Percentiles rank a stretch among this genome's conserved stretches.
Conservation (phyloP, 306 rosid genomes). For the Sindora glabra region DNA sequence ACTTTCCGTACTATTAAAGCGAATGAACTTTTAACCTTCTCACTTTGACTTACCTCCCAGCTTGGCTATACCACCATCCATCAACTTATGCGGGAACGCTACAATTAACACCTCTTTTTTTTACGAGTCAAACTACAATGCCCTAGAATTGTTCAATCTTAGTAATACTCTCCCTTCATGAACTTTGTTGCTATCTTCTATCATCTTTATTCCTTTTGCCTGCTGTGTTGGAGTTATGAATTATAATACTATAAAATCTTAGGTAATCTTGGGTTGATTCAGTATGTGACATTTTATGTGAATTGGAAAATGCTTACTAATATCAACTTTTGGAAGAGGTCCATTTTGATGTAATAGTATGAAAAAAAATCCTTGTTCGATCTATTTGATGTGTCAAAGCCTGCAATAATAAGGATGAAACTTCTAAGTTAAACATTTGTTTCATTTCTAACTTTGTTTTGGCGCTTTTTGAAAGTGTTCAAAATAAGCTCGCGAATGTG, state of each 20-base stretch:
- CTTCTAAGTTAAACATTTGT: background rate
- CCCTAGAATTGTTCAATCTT: constrained; percentile 82
- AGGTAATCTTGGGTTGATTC: background rate
- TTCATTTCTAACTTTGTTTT: constrained; percentile 9
- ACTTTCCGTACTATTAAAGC: no score
- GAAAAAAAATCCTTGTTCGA: constrained; percentile 1
- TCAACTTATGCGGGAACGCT: no score
- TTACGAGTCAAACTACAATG: no score
- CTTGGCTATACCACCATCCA: no score
- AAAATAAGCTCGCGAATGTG: constrained; percentile 64
- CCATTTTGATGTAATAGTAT: background rate
- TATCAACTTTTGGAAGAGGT: background rate
- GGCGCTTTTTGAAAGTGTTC: constrained; percentile 54
- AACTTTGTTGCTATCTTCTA: constrained; percentile 9
- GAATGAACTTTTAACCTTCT: no score
- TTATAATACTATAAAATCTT: background rate
- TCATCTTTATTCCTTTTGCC: background rate
- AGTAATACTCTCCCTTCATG: constrained; percentile 46
- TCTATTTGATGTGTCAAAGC: background rate
- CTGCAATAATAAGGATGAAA: background rate
- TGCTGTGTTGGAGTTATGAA: constrained; percentile 2
- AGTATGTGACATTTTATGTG: background rate
- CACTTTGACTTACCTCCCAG: no score
- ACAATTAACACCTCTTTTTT: no score
- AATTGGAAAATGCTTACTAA: background rate